These are phyloP conservation scores for Pseudofabraea citricarpa DNA, from an alignment of 2,329 filamentous ascomycete species.

Conservation along the genomic window DNA sequence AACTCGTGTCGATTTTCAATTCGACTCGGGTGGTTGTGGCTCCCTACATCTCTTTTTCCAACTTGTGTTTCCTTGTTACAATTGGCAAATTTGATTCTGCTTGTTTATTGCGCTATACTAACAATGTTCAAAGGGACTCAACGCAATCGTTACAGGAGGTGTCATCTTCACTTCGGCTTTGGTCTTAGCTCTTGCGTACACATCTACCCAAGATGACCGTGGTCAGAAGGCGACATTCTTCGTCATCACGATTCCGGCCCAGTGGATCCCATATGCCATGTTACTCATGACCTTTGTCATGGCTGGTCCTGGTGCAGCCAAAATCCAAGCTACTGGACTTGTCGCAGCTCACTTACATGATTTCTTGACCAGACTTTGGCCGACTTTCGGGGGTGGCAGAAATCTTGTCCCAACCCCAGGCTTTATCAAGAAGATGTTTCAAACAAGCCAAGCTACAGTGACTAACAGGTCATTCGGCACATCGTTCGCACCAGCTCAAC, in stretches of 20 bases:
- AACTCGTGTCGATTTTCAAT: constrained; percentile 37
- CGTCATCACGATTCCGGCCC: constrained; percentile 77
- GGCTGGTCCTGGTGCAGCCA: constrained; percentile 48
- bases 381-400: constrained; percentile 77
- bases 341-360: constrained; percentile 86
- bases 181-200: constrained; percentile 77
- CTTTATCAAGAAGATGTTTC: constrained; percentile 65
- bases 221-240: constrained; percentile 73
- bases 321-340: constrained; percentile 71
- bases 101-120: too few relatives aligned
- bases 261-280: constrained; percentile 77
- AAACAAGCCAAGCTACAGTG: constrained; percentile 36
- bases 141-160: constrained; percentile 42
- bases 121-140: constrained; percentile 47
- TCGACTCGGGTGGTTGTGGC: constrained; percentile 30
- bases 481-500: constrained; percentile 40
- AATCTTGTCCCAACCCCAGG: constrained; percentile 72
- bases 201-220: constrained; percentile 79
- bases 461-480: constrained; percentile 57
- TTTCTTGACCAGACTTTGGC: constrained; percentile 84
- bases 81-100: too few relatives aligned
- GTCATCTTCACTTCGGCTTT: constrained; percentile 58
- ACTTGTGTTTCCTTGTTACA: constrained; percentile 2
- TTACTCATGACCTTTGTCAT: constrained; percentile 70
- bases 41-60: constrained; percentile 28